A percentile compares a stretch with the other conserved stretches of the same genome.
These are phyloP conservation scores for Citrus australasica DNA, from an alignment of 345 rosid species.

Conservation along the genomic window DNA sequence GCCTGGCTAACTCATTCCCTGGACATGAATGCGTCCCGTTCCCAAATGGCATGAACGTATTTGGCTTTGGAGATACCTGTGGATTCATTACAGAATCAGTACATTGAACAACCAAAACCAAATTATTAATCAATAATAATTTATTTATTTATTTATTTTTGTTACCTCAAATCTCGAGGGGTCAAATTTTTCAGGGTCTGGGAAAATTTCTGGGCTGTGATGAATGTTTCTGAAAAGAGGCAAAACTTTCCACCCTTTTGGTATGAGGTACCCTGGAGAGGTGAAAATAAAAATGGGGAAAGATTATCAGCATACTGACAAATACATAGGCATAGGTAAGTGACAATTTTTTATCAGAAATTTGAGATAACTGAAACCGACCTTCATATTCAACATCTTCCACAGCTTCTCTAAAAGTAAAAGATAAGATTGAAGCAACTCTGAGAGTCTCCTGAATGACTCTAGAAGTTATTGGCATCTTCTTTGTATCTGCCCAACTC, in stretches of 20 bases:
- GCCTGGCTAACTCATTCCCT: slow-evolving; percentile 81
- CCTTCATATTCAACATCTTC: slow-evolving; percentile 89
- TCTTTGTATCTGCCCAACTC: slow-evolving; percentile 67
- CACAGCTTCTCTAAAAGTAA: slow-evolving; percentile 90
- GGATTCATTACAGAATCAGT: neutral
- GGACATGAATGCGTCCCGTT: slow-evolving; percentile 87
- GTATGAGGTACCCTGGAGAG: slow-evolving; percentile 70
- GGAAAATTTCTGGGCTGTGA: slow-evolving; percentile 66
- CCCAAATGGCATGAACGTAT: slow-evolving; percentile 91
- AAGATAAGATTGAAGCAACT: slow-evolving; percentile 80
- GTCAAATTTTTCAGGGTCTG: slow-evolving; percentile 69
- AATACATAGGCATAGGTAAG: neutral
- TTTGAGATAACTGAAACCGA: slow-evolving; percentile 13
- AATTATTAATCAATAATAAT: neutral
- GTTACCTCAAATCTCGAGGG: slow-evolving; percentile 87
- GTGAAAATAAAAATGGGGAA: neutral
- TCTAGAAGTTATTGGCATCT: slow-evolving; percentile 69
- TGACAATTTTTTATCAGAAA: neutral
- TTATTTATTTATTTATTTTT: neutral
- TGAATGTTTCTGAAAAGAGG: slow-evolving; percentile 90
- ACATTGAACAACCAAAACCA: neutral
- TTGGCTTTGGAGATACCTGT: slow-evolving; percentile 79
- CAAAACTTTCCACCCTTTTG: slow-evolving; percentile 93
- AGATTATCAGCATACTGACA: neutral
- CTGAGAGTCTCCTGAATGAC: slow-evolving; percentile 87